Evolutionary conservation across 768 basidiomycete species (phyloP).

Genomic region (Suillus sp.): DNA sequence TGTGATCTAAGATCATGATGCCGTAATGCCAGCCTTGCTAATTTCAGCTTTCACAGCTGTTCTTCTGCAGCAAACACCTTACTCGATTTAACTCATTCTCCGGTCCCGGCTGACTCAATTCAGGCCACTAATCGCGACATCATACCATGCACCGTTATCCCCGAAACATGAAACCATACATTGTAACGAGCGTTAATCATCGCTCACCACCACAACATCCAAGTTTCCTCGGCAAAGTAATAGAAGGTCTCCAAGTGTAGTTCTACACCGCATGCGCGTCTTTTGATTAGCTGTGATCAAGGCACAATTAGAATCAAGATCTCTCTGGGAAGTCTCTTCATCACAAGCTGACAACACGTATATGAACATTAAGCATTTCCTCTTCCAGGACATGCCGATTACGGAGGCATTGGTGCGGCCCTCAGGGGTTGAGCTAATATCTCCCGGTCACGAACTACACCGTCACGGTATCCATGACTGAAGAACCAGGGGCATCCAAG

Average conservation of each 20-base stretch:
- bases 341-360: constrained; percentile 2
- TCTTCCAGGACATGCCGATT: not conserved
- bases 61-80: not conserved
- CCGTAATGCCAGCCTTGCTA: not conserved
- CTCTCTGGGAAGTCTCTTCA: not conserved
- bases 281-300: constrained; percentile 6
- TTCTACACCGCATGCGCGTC: not conserved
- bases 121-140: not conserved
- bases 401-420: constrained; percentile 1
- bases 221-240: not conserved
- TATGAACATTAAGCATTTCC: constrained; percentile 2
- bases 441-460: not conserved
- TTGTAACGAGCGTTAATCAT: too few relatives aligned
- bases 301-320: constrained; percentile 3
- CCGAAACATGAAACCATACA: not conserved
- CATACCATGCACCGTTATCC: not conserved
- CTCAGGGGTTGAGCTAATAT: not conserved
- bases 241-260: not conserved
- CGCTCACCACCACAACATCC: too few relatives aligned
- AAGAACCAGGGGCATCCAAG: not conserved
- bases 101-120: not conserved
- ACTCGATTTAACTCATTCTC: not conserved
- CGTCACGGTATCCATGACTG: not conserved
- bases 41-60: not conserved
- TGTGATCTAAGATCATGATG: constrained; percentile 5